Conservation (phyloP, 2,329 filamentous ascomycete species). For the Diaporthe citriasiana region DNA sequence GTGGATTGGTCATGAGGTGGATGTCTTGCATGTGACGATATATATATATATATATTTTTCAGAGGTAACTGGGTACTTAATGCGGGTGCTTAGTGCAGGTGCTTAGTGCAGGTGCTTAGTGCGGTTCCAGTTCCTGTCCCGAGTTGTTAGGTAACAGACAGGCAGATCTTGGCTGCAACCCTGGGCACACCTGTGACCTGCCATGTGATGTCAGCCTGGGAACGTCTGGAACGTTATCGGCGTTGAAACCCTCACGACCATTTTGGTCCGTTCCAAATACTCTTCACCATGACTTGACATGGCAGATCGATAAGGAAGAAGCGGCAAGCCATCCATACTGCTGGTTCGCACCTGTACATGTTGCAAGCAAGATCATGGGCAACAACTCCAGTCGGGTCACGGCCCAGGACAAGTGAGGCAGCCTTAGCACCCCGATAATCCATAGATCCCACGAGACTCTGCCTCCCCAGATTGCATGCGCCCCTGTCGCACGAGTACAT, state of each 20-base stretch:
- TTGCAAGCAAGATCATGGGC: conserved; percentile 59
- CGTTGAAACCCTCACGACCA: conserved; percentile 19
- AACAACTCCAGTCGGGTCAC: conserved; percentile 71
- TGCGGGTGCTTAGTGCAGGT: not conserved
- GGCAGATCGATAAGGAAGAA: not conserved
- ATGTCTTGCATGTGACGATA: conserved; percentile 20
- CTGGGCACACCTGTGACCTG: conserved; percentile 29
- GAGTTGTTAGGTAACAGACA: not conserved
- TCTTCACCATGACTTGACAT: conserved; percentile 40
- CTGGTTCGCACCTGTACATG: conserved; percentile 31
- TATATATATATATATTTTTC: no score
- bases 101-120: not conserved
- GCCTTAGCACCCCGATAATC: conserved; percentile 14
- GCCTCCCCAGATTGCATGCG: conserved; percentile 1
- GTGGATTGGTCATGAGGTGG: not conserved
- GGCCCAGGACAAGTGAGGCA: conserved; percentile 84
- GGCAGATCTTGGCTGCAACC: conserved; percentile 24
- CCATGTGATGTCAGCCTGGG: conserved; percentile 26
- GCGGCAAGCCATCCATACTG: not conserved
- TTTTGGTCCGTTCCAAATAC: not conserved
- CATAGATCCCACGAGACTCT: conserved; percentile 2
- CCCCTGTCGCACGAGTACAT: conserved; percentile 4
- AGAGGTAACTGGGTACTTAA: conserved; percentile 2
- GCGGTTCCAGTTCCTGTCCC: not conserved
- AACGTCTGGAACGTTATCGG: conserved; percentile 33